A percentile compares a stretch with the other conserved stretches of the same genome.
phyloP scores from a whole-genome alignment of 2,329 filamentous ascomycete species.

The Helotiales sp. region DNA sequence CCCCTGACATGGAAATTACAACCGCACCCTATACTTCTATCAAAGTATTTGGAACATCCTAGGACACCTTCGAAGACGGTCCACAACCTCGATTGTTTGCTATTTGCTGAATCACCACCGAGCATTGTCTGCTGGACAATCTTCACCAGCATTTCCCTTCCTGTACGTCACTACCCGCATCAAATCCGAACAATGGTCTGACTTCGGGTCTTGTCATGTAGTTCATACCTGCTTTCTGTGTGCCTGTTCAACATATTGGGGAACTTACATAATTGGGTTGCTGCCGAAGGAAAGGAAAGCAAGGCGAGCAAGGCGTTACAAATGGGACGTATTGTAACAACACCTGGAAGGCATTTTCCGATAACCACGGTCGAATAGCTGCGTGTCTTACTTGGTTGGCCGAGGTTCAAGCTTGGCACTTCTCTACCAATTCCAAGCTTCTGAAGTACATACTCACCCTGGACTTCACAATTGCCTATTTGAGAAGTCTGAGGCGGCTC shows the following conservation, averaged over 20 bases:
- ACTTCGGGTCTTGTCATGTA: background rate
- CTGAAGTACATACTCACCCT: background rate
- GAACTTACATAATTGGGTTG: background rate
- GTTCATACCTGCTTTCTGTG: background rate
- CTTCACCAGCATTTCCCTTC: background rate
- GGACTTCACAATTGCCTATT: background rate
- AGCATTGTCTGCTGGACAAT: background rate
- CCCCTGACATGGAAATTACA: constrained; percentile 16
- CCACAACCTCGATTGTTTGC: background rate
- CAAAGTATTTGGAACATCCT: background rate
- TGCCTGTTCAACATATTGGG: background rate
- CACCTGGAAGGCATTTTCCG: background rate
- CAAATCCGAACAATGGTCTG: background rate
- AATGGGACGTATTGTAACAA: background rate
- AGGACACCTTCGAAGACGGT: background rate
- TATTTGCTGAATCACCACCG: background rate
- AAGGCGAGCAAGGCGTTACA: background rate
- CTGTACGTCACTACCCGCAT: background rate
- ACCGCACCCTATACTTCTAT: no score
- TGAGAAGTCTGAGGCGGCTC: background rate
- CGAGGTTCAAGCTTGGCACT: background rate
- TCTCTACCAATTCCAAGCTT: background rate
- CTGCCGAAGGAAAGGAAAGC: background rate
- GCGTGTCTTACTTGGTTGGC: background rate
- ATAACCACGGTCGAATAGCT: background rate